phyloP scores from a whole-genome alignment of 2,329 filamentous ascomycete species.

The Talaromyces atroroseus region DNA sequence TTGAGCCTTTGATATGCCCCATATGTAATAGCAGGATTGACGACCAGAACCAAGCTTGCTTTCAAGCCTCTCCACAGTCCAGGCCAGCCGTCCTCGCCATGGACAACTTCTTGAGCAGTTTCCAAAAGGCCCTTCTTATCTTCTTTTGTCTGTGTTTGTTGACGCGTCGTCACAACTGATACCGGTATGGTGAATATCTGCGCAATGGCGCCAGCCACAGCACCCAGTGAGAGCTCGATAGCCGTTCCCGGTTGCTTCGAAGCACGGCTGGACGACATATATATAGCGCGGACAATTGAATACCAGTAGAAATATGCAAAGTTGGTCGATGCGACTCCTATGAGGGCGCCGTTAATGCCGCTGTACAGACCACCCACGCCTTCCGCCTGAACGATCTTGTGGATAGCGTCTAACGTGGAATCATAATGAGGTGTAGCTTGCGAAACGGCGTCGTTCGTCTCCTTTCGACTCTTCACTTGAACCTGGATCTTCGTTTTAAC shows the following conservation, averaged over 20 bases:
- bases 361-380: conserved; percentile 79
- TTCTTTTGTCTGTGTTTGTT: conserved; percentile 82
- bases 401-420: conserved; percentile 82
- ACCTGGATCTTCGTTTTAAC: conserved; percentile 96
- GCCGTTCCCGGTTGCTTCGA: conserved; percentile 67
- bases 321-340: conserved; percentile 94
- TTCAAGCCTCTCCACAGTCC: conserved; percentile 95
- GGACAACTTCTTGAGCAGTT: conserved; percentile 81
- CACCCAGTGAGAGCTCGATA: conserved; percentile 77
- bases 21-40: conserved; percentile 97
- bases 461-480: conserved; percentile 65
- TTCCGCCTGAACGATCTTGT: conserved; percentile 74
- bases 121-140: conserved; percentile 82
- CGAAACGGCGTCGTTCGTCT: conserved; percentile 36
- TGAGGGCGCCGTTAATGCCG: conserved; percentile 76
- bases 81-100: conserved; percentile 81
- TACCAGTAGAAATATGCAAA: conserved; percentile 99
- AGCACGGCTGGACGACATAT: conserved; percentile 57
- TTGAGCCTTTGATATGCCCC: conserved; percentile 90
- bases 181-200: conserved; percentile 97
- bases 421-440: conserved; percentile 66
- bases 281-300: conserved; percentile 75
- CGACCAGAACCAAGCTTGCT: conserved; percentile 87
- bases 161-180: conserved; percentile 87
- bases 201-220: conserved; percentile 80